Evolutionary conservation across 352 stramenopile species (phyloP), one percentile per base, ranked within the genome.

Genomic region (Nothophytophthora sp.): DNA sequence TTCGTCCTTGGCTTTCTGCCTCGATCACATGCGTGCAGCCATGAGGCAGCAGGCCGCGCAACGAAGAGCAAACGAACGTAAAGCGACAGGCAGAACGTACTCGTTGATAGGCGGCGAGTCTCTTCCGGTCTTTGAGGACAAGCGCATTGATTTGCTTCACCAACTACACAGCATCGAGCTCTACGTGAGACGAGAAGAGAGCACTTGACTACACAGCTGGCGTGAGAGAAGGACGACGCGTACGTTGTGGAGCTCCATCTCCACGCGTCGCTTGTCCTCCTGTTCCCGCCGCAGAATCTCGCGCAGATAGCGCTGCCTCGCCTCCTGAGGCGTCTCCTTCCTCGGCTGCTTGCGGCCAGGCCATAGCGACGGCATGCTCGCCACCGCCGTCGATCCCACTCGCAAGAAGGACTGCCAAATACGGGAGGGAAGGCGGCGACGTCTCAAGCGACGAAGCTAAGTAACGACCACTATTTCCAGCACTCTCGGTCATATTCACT

Each of bases 71-170:
- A n/a, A n/a, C n/a, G n/a, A n/a, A n/a, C n/a, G n/a, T 5, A 19
- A 27, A 55, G 20, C 18, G 6, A 11, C 18, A 29, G 12, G 25
- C 53, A 1, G 8, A 20, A 44, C 65, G 20, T 67, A 88, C 77
- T 2, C 77, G 73, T 38, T 84, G 65, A 34, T 83, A 87, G 18
- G 55, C 54, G 3, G 59, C 53, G 16, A 86, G 12, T 18, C 60
- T 56, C 50, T 82, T 86, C 35, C 68, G 61, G 47, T 89, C 77
- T 53, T 88, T 89, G 0, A 69, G 59, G 24, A 91, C 59, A 18
- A 91, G 60, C 25, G 60, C 47, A 29, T 86, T 81, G 53, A 91
- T 86, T 52, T 91, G 75, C 45, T 80, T 69, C 60, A 85, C 81
- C 46, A 91, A 53, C 80, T 91, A n/a, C n/a, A n/a, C n/a, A n/a